A percentile compares a stretch with the other conserved stretches of the same genome.
phyloP scores from a whole-genome alignment of 1,284 basidiomycete genomes.

The Hemileia vastatrix region DNA sequence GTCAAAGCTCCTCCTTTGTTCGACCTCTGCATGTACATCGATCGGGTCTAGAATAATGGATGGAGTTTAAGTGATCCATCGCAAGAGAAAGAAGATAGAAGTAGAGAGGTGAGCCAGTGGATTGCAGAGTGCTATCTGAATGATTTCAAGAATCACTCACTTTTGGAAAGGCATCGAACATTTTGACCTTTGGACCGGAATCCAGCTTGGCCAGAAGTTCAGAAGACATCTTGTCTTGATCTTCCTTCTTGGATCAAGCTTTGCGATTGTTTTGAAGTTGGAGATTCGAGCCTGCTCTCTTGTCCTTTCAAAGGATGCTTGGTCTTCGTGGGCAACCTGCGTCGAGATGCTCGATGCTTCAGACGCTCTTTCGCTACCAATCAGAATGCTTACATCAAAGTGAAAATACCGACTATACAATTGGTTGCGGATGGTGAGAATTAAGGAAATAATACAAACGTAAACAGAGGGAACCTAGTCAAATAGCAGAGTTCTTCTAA shows the following conservation, averaged over 20 bases:
- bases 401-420: not conserved
- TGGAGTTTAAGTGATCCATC: no score
- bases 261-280: not conserved
- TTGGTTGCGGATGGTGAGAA: no score
- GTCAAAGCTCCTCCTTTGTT: no score
- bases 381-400: not conserved
- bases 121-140: no score
- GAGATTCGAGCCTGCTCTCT: not conserved
- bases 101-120: no score
- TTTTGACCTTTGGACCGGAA: slow-evolving; percentile 25
- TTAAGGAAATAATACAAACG: not conserved
- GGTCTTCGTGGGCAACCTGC: not conserved
- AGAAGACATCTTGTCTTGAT: not conserved
- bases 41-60: no score
- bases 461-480: not conserved
- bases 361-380: not conserved
- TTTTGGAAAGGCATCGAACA: slow-evolving; percentile 45
- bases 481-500: no score
- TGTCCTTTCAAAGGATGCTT: not conserved
- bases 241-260: not conserved
- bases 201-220: not conserved
- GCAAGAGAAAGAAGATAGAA: no score
- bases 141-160: no score
- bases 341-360: no score
- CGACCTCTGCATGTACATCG: no score